These are phyloP conservation scores for Cicer judaicum DNA, from an alignment of 306 rosid species.

Conservation along the genomic window DNA sequence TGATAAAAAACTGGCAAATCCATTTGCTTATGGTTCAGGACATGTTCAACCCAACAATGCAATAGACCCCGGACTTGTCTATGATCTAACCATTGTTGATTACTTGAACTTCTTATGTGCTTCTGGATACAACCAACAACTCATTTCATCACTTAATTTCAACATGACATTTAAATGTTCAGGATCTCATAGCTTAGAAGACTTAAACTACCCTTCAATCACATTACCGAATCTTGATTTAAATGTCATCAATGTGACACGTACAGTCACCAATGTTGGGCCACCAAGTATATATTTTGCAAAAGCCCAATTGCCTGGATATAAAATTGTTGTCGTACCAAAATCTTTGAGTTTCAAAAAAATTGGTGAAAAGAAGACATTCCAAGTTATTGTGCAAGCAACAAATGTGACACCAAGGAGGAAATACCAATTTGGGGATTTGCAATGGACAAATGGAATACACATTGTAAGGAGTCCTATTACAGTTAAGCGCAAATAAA, in stretches of 20 bases:
- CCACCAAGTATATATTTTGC: constrained; percentile 59
- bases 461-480: constrained; percentile 63
- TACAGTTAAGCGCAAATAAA: constrained; percentile 46
- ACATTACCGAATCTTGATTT: constrained; percentile 51
- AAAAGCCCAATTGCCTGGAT: constrained; percentile 49
- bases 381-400: constrained; percentile 45
- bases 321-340: constrained; percentile 51
- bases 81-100: constrained; percentile 41
- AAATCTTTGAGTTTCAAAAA: constrained; percentile 46
- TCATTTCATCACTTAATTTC: constrained; percentile 40
- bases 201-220: constrained; percentile 80
- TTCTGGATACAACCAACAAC: constrained; percentile 47
- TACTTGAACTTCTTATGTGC: constrained; percentile 53
- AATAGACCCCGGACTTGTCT: constrained; percentile 52
- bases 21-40: constrained; percentile 69
- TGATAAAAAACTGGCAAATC: constrained; percentile 43
- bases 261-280: constrained; percentile 54
- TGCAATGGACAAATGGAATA: constrained; percentile 59
- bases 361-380: constrained; percentile 64
- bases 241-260: constrained; percentile 36
- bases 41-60: constrained; percentile 63
- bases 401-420: constrained; percentile 14
- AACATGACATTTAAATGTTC: constrained; percentile 47
- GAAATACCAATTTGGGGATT: constrained; percentile 42
- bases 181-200: constrained; percentile 42